phyloP scores from a whole-genome alignment of 495 filamentous ascomycete species.

The Penicillium macrosclerotiorum region DNA sequence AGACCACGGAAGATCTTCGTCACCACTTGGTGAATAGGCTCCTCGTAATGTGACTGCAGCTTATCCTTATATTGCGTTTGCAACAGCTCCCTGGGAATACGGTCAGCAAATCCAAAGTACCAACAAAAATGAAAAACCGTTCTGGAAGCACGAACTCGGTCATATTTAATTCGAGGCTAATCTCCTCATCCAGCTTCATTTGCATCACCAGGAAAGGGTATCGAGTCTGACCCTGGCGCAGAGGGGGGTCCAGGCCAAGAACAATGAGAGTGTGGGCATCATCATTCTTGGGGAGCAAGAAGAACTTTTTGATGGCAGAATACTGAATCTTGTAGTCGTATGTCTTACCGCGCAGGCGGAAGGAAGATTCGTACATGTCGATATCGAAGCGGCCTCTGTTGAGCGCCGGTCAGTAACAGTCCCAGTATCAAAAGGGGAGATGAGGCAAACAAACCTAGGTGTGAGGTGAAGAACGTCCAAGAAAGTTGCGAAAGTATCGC shows the following conservation, averaged over 20 bases:
- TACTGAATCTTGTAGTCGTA: slow-evolving; percentile 99
- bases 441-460: slow-evolving; percentile 65
- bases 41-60: slow-evolving; percentile 82
- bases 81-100: slow-evolving; percentile 53
- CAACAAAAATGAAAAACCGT: neutral
- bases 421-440: neutral
- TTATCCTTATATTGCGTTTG: slow-evolving; percentile 87
- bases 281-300: slow-evolving; percentile 96
- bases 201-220: slow-evolving; percentile 99
- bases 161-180: slow-evolving; percentile 94
- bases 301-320: slow-evolving; percentile 96
- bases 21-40: slow-evolving; percentile 86
- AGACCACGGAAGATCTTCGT: slow-evolving; percentile 92
- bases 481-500: slow-evolving; percentile 96
- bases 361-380: slow-evolving; percentile 98
- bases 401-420: slow-evolving; percentile 27
- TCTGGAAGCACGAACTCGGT: slow-evolving; percentile 65
- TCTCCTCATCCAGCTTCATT: slow-evolving; percentile 96
- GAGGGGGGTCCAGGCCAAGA: slow-evolving; percentile 90
- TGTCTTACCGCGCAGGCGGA: slow-evolving; percentile 96
- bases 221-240: slow-evolving; percentile 95
- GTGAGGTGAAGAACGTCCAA: slow-evolving; percentile 96
- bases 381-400: slow-evolving; percentile 96
- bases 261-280: slow-evolving; percentile 93
- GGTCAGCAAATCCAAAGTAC: slow-evolving; percentile 22